A percentile compares a stretch with the other conserved stretches of the same genome.
phyloP scores from a whole-genome alignment of 2,329 filamentous ascomycete genomes.

The Alternaria consortialis region DNA sequence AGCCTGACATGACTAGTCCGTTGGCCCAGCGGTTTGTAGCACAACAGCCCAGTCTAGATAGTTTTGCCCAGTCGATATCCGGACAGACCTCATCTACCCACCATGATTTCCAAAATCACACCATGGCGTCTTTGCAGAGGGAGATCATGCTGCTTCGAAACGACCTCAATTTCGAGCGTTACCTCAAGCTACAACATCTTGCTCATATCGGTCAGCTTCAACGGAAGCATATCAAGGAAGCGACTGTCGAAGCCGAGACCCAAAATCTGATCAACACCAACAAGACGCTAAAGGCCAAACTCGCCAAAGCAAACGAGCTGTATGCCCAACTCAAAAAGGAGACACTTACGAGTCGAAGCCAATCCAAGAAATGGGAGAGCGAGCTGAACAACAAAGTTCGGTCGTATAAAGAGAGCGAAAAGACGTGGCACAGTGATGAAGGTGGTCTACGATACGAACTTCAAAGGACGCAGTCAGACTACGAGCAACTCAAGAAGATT shows the following conservation, averaged over 20 bases:
- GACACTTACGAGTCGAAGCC: slow-evolving; percentile 73
- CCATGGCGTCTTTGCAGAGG: slow-evolving; percentile 66
- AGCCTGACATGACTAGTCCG: slow-evolving; percentile 31
- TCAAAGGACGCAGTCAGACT: slow-evolving; percentile 66
- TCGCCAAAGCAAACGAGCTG: slow-evolving; percentile 75
- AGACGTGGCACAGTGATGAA: slow-evolving; percentile 68
- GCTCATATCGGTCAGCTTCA: slow-evolving; percentile 82
- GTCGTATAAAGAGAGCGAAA: slow-evolving; percentile 73
- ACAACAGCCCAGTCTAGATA: slow-evolving; percentile 46
- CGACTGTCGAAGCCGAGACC: slow-evolving; percentile 81
- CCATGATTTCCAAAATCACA: slow-evolving; percentile 45
- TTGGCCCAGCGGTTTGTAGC: slow-evolving; percentile 29
- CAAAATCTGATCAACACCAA: slow-evolving; percentile 83
- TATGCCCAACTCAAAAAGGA: slow-evolving; percentile 77
- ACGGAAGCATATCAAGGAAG: slow-evolving; percentile 76
- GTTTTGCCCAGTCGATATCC: slow-evolving; percentile 42
- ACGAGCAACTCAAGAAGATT: slow-evolving; percentile 70
- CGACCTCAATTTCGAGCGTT: slow-evolving; percentile 83
- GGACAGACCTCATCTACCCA: slow-evolving; percentile 37
- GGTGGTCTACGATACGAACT: slow-evolving; percentile 67
- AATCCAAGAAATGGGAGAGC: slow-evolving; percentile 80
- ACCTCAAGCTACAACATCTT: slow-evolving; percentile 84
- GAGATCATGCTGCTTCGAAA: slow-evolving; percentile 81
- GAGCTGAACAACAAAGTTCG: slow-evolving; percentile 74
- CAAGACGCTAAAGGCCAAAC: slow-evolving; percentile 74